These are phyloP conservation scores for Lithospermum erythrorhizon DNA, from an alignment of 257 asterid genomes.

Conservation along the genomic window DNA sequence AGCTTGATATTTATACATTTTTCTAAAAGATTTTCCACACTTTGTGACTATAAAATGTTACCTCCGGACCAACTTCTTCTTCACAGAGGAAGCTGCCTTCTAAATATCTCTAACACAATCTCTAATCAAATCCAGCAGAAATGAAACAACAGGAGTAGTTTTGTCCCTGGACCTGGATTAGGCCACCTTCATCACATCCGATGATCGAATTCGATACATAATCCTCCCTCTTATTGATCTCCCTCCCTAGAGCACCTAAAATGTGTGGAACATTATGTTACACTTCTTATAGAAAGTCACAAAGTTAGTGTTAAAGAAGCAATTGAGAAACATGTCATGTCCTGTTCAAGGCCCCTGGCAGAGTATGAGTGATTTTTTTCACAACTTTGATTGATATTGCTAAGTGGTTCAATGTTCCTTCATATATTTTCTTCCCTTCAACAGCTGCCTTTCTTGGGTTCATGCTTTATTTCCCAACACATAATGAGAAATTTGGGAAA, in stretches of 20 bases:
- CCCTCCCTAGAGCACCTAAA: constrained; percentile 7
- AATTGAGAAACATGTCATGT: constrained; percentile 6
- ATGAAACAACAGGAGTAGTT: constrained; percentile 4
- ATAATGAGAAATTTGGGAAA: constrained; percentile 3
- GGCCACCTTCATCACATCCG: constrained; percentile 6
- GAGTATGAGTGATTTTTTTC: constrained; percentile 12
- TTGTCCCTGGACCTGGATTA: constrained; percentile 12
- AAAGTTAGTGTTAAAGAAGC: constrained; percentile 12
- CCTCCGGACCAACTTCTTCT: too few species aligned
- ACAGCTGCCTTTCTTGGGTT: constrained; percentile 15
- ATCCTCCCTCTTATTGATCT: constrained; percentile 9
- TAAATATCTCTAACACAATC: neutral
- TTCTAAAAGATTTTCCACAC: too few species aligned
- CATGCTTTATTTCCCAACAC: constrained; percentile 8
- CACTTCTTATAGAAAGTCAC: constrained; percentile 6
- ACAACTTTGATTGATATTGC: constrained; percentile 14
- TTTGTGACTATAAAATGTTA: too few species aligned
- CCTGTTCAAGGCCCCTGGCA: constrained; percentile 1
- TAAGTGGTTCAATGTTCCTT: constrained; percentile 11
- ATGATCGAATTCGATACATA: constrained; percentile 6
- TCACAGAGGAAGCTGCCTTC: too few species aligned
- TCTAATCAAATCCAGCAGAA: neutral
- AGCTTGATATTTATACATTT: too few species aligned
- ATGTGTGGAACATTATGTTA: constrained; percentile 1
- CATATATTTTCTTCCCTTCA: constrained; percentile 14